phyloP scores from a whole-genome alignment of 345 rosid species.

The Cardamine resedifolia region DNA sequence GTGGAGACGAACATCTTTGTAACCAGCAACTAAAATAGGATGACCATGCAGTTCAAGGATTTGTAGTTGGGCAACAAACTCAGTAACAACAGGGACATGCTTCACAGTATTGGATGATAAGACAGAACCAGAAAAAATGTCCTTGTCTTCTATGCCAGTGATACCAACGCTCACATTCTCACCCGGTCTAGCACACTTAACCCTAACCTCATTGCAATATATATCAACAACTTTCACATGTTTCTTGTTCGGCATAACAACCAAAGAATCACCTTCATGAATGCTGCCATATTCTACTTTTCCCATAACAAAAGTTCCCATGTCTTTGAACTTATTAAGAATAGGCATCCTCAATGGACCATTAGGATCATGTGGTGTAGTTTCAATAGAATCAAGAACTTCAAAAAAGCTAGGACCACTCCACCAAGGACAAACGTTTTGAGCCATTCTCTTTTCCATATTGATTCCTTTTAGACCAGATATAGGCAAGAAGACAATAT shows the following conservation, averaged over 20 bases:
- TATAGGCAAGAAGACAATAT: constrained; percentile 79
- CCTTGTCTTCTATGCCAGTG: constrained; percentile 89
- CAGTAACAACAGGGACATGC: constrained; percentile 55
- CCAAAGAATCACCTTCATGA: constrained; percentile 73
- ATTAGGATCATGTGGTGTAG: constrained; percentile 75
- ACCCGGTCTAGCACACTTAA: constrained; percentile 82
- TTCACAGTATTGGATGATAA: constrained; percentile 50
- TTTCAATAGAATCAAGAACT: constrained; percentile 72
- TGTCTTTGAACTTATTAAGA: constrained; percentile 91
- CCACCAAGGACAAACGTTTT: constrained; percentile 76
- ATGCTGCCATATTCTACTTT: constrained; percentile 88
- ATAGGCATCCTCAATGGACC: constrained; percentile 97
- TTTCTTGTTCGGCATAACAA: constrained; percentile 93
- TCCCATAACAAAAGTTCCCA: constrained; percentile 97
- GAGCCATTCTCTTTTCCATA: constrained; percentile 66
- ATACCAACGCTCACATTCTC: constrained; percentile 76
- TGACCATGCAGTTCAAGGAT: neutral
- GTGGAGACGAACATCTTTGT: constrained; percentile 67
- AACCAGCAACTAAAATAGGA: constrained; percentile 46
- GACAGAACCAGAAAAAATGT: constrained; percentile 77
- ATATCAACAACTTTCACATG: constrained; percentile 71
- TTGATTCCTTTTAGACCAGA: constrained; percentile 78
- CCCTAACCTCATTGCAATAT: constrained; percentile 69
- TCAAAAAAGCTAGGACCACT: constrained; percentile 80
- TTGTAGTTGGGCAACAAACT: constrained; percentile 40